Evolutionary conservation across 2,329 filamentous ascomycete genomes (phyloP).

Genomic region (Cryphonectria carpinicola): DNA sequence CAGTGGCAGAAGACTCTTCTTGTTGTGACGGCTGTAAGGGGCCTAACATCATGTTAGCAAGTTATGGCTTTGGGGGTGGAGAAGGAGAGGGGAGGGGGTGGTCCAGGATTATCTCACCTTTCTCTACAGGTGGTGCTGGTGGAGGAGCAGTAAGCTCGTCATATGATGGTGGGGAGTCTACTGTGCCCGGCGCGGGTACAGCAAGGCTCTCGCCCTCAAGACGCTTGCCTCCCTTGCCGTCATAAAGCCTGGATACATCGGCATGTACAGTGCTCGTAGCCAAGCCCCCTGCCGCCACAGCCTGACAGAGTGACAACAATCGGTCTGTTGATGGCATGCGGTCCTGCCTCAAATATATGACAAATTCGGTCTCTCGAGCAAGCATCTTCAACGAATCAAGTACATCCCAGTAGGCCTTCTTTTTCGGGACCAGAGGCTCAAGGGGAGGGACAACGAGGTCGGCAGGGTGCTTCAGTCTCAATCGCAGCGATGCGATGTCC

Average conservation of each 20-base stretch:
- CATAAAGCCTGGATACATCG: slow-evolving; percentile 16
- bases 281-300: slow-evolving; percentile 2
- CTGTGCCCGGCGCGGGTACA: neutral
- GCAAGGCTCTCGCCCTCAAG: slow-evolving; percentile 1
- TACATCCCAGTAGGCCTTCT: slow-evolving; percentile 16
- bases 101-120: neutral
- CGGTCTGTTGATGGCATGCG: neutral
- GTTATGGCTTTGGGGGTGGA: too few species aligned
- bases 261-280: slow-evolving; percentile 13
- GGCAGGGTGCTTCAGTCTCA: slow-evolving; percentile 5
- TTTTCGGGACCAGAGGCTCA: slow-evolving; percentile 9
- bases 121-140: slow-evolving; percentile 13
- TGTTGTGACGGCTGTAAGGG: neutral
- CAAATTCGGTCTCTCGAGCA: slow-evolving; percentile 4
- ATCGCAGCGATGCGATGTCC: neutral
- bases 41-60: neutral
- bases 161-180: slow-evolving; percentile 11
- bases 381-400: slow-evolving; percentile 17
- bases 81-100: neutral
- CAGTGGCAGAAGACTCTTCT: neutral
- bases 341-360: slow-evolving; percentile 9
- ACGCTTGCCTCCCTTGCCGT: slow-evolving; percentile 16
- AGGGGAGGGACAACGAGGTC: slow-evolving; percentile 10
- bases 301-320: neutral
- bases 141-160: slow-evolving; percentile 12